Evolutionary conservation across 2,329 filamentous ascomycete species (phyloP).

Genomic region (Aspergillus cejpii): DNA sequence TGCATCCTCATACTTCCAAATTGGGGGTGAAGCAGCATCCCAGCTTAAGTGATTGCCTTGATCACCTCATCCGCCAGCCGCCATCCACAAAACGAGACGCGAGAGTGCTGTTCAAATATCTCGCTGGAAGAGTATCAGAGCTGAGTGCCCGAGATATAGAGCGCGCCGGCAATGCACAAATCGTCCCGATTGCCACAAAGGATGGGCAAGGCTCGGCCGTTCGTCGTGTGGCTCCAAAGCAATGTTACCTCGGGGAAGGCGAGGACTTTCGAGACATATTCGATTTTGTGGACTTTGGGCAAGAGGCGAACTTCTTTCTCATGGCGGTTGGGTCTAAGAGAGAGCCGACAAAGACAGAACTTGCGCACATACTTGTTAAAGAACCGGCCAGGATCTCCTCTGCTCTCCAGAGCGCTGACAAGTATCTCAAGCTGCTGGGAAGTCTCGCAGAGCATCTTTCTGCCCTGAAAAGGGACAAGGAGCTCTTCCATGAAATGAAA

Average conservation of each 20-base stretch:
- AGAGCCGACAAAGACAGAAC: constrained; percentile 79
- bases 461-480: constrained; percentile 68
- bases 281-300: constrained; percentile 91
- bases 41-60: constrained; percentile 67
- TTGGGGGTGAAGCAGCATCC: constrained; percentile 84
- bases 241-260: constrained; percentile 71
- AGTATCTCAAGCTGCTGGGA: constrained; percentile 76
- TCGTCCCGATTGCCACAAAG: constrained; percentile 59
- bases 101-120: constrained; percentile 70
- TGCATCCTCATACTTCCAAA: constrained; percentile 74
- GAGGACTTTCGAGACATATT: constrained; percentile 82
- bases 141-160: constrained; percentile 56
- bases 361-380: constrained; percentile 73
- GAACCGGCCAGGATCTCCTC: constrained; percentile 78
- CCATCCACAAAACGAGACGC: constrained; percentile 63
- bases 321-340: constrained; percentile 82
- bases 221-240: constrained; percentile 59
- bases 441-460: constrained; percentile 68
- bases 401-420: constrained; percentile 71
- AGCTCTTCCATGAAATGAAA: constrained; percentile 69
- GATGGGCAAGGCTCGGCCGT: constrained; percentile 42
- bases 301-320: constrained; percentile 79
- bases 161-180: constrained; percentile 57
- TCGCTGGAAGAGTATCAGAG: constrained; percentile 69
- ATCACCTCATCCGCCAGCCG: constrained; percentile 63